Percentiles rank a stretch among this genome's conserved stretches.
phyloP scores from a whole-genome alignment of 441 rosid genomes.

The Gossypium davidsonii region DNA sequence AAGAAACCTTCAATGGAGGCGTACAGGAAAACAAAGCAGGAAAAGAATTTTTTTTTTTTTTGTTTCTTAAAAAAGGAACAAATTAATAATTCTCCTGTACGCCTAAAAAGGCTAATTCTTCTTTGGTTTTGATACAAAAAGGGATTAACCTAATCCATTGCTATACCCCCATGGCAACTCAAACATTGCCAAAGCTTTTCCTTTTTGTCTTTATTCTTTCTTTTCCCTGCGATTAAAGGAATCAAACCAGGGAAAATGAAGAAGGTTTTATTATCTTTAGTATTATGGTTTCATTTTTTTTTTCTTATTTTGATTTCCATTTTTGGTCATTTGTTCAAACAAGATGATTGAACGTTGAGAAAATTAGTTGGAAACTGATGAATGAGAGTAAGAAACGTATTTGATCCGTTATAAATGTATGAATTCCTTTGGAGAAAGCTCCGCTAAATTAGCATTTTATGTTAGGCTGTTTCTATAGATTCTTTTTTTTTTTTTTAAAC shows the following conservation, averaged over 20 bases:
- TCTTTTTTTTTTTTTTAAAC: too few relatives aligned
- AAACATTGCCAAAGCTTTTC: slow-evolving; percentile 24
- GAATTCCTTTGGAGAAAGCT: neutral
- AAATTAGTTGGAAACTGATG: slow-evolving; percentile 37
- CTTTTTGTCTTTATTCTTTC: neutral
- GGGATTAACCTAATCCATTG: slow-evolving; percentile 17
- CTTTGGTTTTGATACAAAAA: neutral
- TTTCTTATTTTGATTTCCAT: slow-evolving; percentile 12
- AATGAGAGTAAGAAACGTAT: slow-evolving; percentile 29
- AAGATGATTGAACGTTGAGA: slow-evolving; percentile 17
- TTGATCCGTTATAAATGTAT: slow-evolving; percentile 22
- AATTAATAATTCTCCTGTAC: slow-evolving; percentile 32
- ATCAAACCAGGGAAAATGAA: slow-evolving; percentile 40
- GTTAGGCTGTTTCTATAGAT: too few relatives aligned
- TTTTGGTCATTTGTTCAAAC: slow-evolving; percentile 16
- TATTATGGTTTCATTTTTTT: slow-evolving; percentile 9
- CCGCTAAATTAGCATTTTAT: too few relatives aligned
- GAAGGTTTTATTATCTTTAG: slow-evolving; percentile 18
- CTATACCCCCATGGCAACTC: slow-evolving; percentile 25
- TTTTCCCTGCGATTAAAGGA: slow-evolving; percentile 22
- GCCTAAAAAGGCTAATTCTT: slow-evolving; percentile 18
- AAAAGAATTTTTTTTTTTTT: too few relatives aligned
- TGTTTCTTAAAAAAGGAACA: neutral
- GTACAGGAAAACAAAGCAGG: slow-evolving; percentile 30
- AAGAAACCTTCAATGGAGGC: slow-evolving; percentile 21